These are phyloP conservation scores for Penicillium goetzii DNA, from an alignment of 495 filamentous ascomycete species.

Conservation along the genomic window DNA sequence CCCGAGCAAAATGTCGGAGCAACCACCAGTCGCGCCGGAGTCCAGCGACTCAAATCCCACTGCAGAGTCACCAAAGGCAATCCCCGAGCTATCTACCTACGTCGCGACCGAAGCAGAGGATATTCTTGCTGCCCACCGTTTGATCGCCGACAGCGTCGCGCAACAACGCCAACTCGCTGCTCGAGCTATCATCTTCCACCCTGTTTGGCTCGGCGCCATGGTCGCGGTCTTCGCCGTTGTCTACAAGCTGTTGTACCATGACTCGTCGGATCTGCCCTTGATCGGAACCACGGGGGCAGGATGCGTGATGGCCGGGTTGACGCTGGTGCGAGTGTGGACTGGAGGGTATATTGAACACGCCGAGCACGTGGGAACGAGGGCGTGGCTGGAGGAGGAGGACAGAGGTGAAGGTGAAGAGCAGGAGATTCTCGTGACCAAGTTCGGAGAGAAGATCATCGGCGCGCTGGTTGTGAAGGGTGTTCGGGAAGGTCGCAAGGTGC, in stretches of 20 bases:
- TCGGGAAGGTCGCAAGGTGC: conserved; percentile 4
- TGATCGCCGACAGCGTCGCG: conserved; percentile 5
- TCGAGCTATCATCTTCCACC: conserved; percentile 2
- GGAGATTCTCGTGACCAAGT: conserved; percentile 5
- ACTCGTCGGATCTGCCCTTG: background rate
- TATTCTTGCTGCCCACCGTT: background rate
- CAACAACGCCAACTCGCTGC: conserved; percentile 8
- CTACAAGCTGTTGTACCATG: conserved; percentile 4
- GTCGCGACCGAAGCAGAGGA: background rate
- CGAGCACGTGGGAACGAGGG: conserved; percentile 2
- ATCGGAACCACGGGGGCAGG: conserved; percentile 4
- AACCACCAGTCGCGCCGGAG: background rate
- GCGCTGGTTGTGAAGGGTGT: background rate
- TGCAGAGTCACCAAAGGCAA: background rate
- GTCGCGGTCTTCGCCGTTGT: background rate
- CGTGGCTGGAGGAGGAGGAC: background rate
- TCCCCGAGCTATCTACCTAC: conserved; percentile 7
- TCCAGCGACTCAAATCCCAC: background rate
- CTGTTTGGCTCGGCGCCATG: conserved; percentile 1
- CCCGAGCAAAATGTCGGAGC: background rate
- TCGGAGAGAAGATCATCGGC: background rate
- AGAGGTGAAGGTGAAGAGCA: background rate
- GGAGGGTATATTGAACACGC: conserved; percentile 4
- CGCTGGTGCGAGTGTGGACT: background rate
- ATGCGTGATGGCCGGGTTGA: conserved; percentile 8